Base-by-base conservation (phyloP, 768 basidiomycete species). In the Suillus subalutaceus region DNA sequence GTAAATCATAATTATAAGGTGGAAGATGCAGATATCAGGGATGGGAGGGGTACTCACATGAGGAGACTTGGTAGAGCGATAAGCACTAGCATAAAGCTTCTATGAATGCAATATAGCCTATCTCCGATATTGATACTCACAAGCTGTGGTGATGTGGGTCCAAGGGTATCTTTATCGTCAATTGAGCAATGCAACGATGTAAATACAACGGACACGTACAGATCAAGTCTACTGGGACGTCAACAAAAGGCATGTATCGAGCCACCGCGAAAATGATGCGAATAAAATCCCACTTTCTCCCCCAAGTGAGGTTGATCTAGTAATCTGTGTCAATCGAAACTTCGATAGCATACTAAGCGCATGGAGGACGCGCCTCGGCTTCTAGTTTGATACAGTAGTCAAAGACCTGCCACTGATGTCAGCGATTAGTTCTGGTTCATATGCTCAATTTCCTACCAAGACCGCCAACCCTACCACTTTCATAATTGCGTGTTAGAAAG, bases 131-230 rank as follows among this genome's bases (percentile, higher is more conserved):
- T 2, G 23, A 38, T 26, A 26, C 57, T 40, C 37, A 58, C 57
- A n/a, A 23, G 23, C 7, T 4, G 15, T 16, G 57, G 16, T 18
- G 57, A 58, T 10, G n/a, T 58, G 16, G 56, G 23, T 26, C 38
- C 57, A 40, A 58, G 37, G 23, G 57, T 18, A 18, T 58, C 57
- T 58, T 23, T 15, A 58, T 58, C 8, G 4, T 40, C 57, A 4
- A 40, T 40, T 58, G 37, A 58, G 16, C 2, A 16, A 58, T 26
- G n/a, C 8, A 8, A 10, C 2, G 23, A 26, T 16, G 13, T 23
- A 38, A 23, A 53, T 18, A 26, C 23, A 58, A 58, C n/a, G 37
- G 38, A 37, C 57, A 58, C 57, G 4, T 58, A 58, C 57, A 58
- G 16, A 40, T 40, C 38, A 40, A 58, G 57, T 58, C 56, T 23